Base-by-base conservation (phyloP, 208 protist genomes). In the Sergeia podlipaevii region DNA sequence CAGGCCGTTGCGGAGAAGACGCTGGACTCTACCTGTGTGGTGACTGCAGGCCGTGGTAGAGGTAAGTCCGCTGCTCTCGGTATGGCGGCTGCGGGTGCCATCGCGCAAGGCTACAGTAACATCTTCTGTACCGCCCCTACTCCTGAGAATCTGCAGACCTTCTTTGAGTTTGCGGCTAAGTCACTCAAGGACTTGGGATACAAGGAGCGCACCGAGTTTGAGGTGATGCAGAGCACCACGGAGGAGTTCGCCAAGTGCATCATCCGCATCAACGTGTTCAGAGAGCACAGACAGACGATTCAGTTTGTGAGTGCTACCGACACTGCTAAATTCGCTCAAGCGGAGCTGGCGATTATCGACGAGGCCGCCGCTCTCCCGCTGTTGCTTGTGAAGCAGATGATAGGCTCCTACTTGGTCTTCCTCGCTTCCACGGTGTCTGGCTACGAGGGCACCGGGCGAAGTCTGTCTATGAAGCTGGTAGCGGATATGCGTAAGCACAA, bases 291-390 rank as follows among this genome's bases (percentile, higher is more conserved):
- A 2, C 98, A 99, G 79, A 99, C 98, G 0, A 93, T 99, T 28
- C 96, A 98, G 70, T 99, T 99, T 38, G 96, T 99, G 39, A 79
- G 84, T 36, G 91, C 96, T 15, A 80, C 83, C 29, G 95, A 98
- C 69, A 77, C 75, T 20, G 56, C 62, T 28, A 95, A 93, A 66
- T 94, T 99, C 45, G 90, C 91, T 17, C 96, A 98, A 74, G 96
- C 96, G 8, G 96, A 99, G 77, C 68, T 99, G n/a, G 69, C 99
- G 2, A 97, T 99, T 7, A 97, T 99, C 51, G 99, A 99, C 74
- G 99, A 99, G 76, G 98, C 98, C 0, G 99, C 99, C 6, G 98
- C 99, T 13, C 98, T 99, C 29, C 99, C 99, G 4, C 85, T 99
- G 21, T 93, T 97, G 18, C 62, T 98, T 10, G 98, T 99, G 30